phyloP scores from a whole-genome alignment of 1,284 basidiomycete genomes.

The Ustilago cynodontis region DNA sequence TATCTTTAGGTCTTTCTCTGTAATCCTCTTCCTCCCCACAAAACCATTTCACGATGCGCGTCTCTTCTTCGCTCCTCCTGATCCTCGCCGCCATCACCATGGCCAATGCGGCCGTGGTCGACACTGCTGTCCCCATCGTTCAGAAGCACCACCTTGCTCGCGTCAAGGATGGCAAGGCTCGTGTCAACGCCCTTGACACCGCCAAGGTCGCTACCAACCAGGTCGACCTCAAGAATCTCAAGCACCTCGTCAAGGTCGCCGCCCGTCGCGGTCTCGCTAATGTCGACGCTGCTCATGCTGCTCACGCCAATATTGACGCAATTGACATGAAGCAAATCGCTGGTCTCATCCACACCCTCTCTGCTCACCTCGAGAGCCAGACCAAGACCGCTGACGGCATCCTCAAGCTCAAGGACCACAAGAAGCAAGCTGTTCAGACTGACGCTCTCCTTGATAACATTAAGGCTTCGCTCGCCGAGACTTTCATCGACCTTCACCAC shows the following conservation, averaged over 20 bases:
- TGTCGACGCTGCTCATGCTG: conserved; percentile 2
- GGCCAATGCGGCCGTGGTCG: conserved; percentile 28
- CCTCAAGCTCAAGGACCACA: conserved; percentile 22
- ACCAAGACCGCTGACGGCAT: conserved; percentile 15
- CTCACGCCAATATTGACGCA: conserved; percentile 2
- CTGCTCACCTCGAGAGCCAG: conserved; percentile 30
- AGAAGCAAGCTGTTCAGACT: conserved; percentile 2
- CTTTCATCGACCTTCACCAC: conserved; percentile 7
- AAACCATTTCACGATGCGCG: conserved; percentile 25
- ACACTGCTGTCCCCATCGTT: conserved; percentile 6
- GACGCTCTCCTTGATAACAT: conserved; percentile 14
- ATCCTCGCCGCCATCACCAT: conserved; percentile 36
- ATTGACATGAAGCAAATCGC: conserved; percentile 39
- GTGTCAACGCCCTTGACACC: conserved; percentile 23
- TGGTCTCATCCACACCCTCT: conserved; percentile 31
- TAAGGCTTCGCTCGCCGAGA: conserved; percentile 7
- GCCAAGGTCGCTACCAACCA: conserved; percentile 13
- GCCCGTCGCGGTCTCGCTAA: conserved; percentile 15
- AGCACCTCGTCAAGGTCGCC: conserved; percentile 17
- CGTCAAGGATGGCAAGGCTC: conserved; percentile 23
- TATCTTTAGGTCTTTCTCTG: not conserved
- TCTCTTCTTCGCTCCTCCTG: conserved; percentile 33
- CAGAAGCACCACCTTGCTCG: conserved; percentile 24
- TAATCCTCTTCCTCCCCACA: not conserved
- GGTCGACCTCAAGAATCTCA: conserved; percentile 21